A percentile compares a stretch with the other conserved stretches of the same genome.
Conservation (phyloP, 305 asterid genomes). For the Solanum aculeatissimum region DNA sequence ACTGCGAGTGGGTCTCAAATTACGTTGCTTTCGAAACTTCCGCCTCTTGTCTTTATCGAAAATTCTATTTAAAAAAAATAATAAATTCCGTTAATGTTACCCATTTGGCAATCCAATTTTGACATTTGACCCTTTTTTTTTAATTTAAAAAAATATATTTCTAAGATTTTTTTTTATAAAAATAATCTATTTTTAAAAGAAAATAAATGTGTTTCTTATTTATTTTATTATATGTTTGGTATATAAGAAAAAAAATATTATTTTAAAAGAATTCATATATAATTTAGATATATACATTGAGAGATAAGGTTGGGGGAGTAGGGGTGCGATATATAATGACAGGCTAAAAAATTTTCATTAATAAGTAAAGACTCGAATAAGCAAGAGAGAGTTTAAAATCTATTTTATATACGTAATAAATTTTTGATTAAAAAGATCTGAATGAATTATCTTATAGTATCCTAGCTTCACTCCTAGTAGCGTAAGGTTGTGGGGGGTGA, state of each 20-base stretch:
- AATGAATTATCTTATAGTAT: rapidly evolving
- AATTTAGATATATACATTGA: no score
- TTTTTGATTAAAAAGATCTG: background rate
- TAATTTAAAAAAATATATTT: rapidly evolving
- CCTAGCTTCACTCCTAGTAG: background rate
- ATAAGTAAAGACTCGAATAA: rapidly evolving
- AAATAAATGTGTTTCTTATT: no score
- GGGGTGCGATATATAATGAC: rapidly evolving
- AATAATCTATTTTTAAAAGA: no score
- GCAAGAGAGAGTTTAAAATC: rapidly evolving
- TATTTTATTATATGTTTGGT: no score
- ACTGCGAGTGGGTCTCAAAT: background rate
- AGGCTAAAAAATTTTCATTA: rapidly evolving
- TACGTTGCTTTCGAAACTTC: background rate
- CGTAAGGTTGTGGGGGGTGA: background rate
- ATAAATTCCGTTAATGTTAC: background rate
- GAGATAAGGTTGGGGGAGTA: background rate
- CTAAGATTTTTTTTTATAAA: no score
- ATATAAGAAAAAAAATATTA: no score
- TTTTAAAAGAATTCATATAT: no score
- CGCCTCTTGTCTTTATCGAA: background rate
- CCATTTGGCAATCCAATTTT: background rate
- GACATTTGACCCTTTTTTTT: background rate
- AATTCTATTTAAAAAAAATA: background rate
- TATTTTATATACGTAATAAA: background rate